phyloP scores from a whole-genome alignment of 345 rosid genomes.

The Citrus hindsii region DNA sequence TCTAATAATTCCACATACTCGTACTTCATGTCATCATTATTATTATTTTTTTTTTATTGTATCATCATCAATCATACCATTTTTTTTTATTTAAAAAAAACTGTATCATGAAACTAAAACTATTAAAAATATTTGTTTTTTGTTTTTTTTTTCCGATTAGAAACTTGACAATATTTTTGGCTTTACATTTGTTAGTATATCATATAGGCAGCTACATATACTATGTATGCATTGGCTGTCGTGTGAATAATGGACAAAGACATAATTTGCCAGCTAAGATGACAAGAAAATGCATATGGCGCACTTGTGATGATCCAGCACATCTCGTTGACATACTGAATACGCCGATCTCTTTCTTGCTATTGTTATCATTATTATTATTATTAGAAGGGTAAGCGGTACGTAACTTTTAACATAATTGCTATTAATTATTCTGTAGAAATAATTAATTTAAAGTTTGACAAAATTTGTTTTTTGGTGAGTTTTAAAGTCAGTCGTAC shows the following conservation, averaged over 20 bases:
- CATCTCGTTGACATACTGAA: neutral
- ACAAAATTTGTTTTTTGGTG: too few relatives aligned
- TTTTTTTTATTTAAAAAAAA: too few relatives aligned
- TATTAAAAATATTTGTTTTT: too few relatives aligned
- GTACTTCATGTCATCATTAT: neutral
- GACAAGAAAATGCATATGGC: neutral
- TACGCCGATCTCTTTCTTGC: too few relatives aligned
- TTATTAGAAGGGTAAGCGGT: too few relatives aligned
- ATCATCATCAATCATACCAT: neutral
- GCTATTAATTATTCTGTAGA: rapidly evolving
- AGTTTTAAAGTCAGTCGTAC: too few relatives aligned
- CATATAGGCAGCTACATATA: neutral
- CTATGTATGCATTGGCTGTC: neutral
- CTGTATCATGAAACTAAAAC: too few relatives aligned
- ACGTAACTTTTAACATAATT: too few relatives aligned
- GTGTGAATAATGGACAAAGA: neutral
- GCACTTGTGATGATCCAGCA: neutral
- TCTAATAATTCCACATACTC: neutral
- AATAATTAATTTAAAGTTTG: too few relatives aligned
- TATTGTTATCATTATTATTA: too few relatives aligned
- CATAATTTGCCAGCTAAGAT: neutral
- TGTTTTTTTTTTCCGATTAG: too few relatives aligned
- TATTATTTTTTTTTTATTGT: neutral
- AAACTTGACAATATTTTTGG: neutral
- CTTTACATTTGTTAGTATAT: neutral